These are phyloP conservation scores for Graphilbum ipis-grandicollis DNA, from an alignment of 2,329 filamentous ascomycete genomes.

Conservation along the genomic window DNA sequence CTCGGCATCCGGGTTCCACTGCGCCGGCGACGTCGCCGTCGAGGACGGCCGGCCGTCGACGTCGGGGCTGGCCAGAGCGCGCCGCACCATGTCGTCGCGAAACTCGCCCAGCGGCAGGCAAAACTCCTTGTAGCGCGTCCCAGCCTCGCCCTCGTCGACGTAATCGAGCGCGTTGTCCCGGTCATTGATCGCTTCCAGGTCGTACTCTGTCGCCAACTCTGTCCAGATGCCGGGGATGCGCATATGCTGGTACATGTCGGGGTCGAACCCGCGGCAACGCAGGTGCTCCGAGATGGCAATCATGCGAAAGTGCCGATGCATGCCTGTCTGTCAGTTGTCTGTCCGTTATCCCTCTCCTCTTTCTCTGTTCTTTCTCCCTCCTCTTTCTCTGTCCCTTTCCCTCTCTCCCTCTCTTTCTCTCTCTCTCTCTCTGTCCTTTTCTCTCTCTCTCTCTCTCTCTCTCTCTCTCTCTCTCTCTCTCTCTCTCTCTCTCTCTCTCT, in stretches of 20 bases:
- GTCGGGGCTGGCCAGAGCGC: slow-evolving; percentile 5
- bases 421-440: too few species aligned
- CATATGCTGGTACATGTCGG: slow-evolving; percentile 56
- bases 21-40: slow-evolving; percentile 8
- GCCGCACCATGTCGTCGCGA: slow-evolving; percentile 9
- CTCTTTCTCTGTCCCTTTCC: neutral
- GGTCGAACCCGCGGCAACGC: slow-evolving; percentile 63
- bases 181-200: slow-evolving; percentile 67
- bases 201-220: slow-evolving; percentile 70
- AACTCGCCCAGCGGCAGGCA: slow-evolving; percentile 9
- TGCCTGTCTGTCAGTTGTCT: slow-evolving; percentile 30
- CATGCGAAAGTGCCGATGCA: slow-evolving; percentile 91
- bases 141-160: slow-evolving; percentile 5
- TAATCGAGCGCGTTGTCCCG: slow-evolving; percentile 14
- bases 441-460: neutral
- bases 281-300: slow-evolving; percentile 69
- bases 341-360: neutral
- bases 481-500: too few species aligned
- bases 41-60: slow-evolving; percentile 2
- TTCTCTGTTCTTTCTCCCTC: neutral
- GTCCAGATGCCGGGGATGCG: slow-evolving; percentile 83
- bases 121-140: slow-evolving; percentile 10
- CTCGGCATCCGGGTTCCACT: slow-evolving; percentile 8
- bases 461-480: neutral
- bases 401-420: neutral